Evolutionary conservation across 805 yeast genomes (phyloP).

Genomic region (Kuraishia piskuri): DNA sequence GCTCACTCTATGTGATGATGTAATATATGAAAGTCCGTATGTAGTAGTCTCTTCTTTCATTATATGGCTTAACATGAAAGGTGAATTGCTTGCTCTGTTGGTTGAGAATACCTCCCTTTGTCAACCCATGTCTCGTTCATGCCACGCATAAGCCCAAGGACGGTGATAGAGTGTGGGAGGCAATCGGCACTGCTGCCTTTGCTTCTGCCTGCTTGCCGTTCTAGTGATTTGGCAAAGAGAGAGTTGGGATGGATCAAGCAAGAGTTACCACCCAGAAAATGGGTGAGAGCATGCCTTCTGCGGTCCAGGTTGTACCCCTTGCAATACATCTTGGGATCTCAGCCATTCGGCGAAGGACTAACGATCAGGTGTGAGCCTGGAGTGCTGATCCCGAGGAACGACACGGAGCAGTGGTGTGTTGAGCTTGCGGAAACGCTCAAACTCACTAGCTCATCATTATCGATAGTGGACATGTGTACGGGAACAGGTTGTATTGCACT

Average conservation of each 20-base stretch:
- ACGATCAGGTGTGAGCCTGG: constrained; percentile 49
- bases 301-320: constrained; percentile 58
- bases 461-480: constrained; percentile 63
- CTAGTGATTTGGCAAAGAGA: constrained; percentile 30
- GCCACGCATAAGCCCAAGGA: constrained; percentile 1
- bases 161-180: neutral
- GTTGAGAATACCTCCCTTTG: neutral
- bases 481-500: constrained; percentile 87
- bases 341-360: constrained; percentile 70
- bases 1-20: no score
- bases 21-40: no score
- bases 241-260: constrained; percentile 59
- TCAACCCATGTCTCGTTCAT: neutral
- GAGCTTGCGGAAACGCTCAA: constrained; percentile 24
- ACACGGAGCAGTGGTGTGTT: constrained; percentile 85
- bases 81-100: no score
- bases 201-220: neutral
- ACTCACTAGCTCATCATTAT: neutral
- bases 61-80: no score
- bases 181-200: constrained; percentile 1
- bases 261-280: constrained; percentile 41
- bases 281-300: constrained; percentile 42
- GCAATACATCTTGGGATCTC: constrained; percentile 78
- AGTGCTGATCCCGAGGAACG: constrained; percentile 89
- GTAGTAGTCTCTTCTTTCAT: no score